Evolutionary conservation across 2,329 filamentous ascomycete species (phyloP).

Genomic region (Amylocarpus encephaloides): DNA sequence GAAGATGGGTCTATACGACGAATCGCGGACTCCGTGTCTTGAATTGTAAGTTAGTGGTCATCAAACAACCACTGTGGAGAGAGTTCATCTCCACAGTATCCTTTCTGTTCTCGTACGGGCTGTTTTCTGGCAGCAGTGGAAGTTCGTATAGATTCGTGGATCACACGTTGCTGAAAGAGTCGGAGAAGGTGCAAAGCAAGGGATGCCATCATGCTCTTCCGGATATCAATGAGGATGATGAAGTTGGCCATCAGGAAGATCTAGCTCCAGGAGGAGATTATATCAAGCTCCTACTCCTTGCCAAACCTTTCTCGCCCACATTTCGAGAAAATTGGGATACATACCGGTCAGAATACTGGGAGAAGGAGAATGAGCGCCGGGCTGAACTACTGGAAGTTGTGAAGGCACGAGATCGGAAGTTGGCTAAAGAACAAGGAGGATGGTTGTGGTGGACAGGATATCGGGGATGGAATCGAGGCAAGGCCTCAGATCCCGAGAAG

Average conservation of each 20-base stretch:
- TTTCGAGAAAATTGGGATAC: constrained; percentile 94
- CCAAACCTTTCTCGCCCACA: constrained; percentile 6
- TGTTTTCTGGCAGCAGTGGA: constrained; percentile 60
- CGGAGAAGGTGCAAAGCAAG: constrained; percentile 52
- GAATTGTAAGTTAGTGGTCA: constrained; percentile 93
- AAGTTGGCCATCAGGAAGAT: constrained; percentile 75
- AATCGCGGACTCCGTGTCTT: constrained; percentile 87
- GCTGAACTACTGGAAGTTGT: constrained; percentile 65
- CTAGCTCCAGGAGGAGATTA: constrained; percentile 84
- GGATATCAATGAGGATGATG: constrained; percentile 48
- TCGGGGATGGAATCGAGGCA: constrained; percentile 42
- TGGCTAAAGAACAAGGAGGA: constrained; percentile 61
- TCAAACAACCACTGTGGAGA: constrained; percentile 74
- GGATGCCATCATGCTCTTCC: constrained; percentile 35
- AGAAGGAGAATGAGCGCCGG: constrained; percentile 87
- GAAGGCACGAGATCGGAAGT: constrained; percentile 58
- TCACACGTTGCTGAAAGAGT: constrained; percentile 50
- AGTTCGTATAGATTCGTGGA: constrained; percentile 75
- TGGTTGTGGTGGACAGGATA: constrained; percentile 87
- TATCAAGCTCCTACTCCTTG: constrained; percentile 50
- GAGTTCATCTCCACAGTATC: constrained; percentile 66
- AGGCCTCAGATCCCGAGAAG: constrained; percentile 29
- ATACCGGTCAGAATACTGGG: constrained; percentile 93
- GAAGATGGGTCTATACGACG: constrained; percentile 81
- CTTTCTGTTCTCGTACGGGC: constrained; percentile 72